phyloP scores from a whole-genome alignment of 495 filamentous ascomycete genomes.

The Elasticomyces elasticus region DNA sequence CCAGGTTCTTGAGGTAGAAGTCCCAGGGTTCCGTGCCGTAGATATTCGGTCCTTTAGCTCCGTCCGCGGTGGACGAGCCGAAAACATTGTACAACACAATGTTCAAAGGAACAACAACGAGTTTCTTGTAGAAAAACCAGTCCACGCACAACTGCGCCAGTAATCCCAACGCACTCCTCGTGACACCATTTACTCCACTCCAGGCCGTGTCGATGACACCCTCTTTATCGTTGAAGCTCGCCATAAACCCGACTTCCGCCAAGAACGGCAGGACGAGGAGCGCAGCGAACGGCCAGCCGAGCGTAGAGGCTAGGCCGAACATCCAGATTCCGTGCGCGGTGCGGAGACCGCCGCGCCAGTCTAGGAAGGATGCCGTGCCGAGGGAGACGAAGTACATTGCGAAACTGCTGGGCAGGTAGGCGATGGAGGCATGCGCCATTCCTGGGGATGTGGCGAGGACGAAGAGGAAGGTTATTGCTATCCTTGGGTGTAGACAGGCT shows the following conservation, averaged over 20 bases:
- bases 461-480: constrained; percentile 74
- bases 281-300: constrained; percentile 92
- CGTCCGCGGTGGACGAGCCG: too few relatives aligned
- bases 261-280: constrained; percentile 76
- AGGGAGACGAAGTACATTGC: constrained; percentile 92
- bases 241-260: constrained; percentile 61
- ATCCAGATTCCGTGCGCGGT: constrained; percentile 78
- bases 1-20: constrained; percentile 86
- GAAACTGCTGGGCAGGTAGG: constrained; percentile 88
- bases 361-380: constrained; percentile 79
- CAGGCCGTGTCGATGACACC: constrained; percentile 19
- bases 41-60: constrained; percentile 77
- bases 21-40: constrained; percentile 96
- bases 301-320: constrained; percentile 79
- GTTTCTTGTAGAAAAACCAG: constrained; percentile 68
- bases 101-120: constrained; percentile 74
- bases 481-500: constrained; percentile 60
- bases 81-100: constrained; percentile 93
- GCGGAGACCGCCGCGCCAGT: constrained; percentile 63
- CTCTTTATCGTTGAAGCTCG: constrained; percentile 41
- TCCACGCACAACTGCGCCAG: constrained; percentile 63
- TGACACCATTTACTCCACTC: constrained; percentile 54
- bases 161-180: constrained; percentile 56
- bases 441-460: constrained; percentile 69
- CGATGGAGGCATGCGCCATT: constrained; percentile 81